Evolutionary conservation across 768 basidiomycete species (phyloP).

Genomic region (Termitomyces eurrhizus): DNA sequence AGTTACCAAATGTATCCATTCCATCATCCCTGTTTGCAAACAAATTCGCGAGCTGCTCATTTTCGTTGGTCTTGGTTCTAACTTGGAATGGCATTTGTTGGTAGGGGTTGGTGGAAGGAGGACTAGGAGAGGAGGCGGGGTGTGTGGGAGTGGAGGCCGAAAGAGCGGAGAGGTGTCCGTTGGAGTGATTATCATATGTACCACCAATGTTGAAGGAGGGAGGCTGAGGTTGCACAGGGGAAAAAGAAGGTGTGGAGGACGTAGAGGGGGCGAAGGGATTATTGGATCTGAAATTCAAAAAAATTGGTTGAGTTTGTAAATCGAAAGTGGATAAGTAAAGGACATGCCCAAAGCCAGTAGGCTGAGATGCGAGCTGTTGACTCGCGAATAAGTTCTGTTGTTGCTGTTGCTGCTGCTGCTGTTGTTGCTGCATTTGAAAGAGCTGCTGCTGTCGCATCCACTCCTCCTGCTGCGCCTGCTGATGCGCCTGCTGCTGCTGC

Average conservation of each 20-base stretch:
- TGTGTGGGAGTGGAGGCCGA: slow-evolving; percentile 32
- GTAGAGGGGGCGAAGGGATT: slow-evolving; percentile 83
- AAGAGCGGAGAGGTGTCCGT: slow-evolving; percentile 40
- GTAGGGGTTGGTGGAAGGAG: slow-evolving; percentile 21
- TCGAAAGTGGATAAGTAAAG: slow-evolving; percentile 13
- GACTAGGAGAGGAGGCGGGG: slow-evolving; percentile 14
- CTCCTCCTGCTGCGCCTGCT: slow-evolving; percentile 44
- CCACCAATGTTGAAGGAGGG: slow-evolving; percentile 68
- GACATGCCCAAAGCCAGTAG: slow-evolving; percentile 74
- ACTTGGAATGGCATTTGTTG: slow-evolving; percentile 29
- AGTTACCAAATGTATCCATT: slow-evolving; percentile 93
- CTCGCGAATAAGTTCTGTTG: slow-evolving; percentile 36
- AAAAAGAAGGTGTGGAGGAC: slow-evolving; percentile 27
- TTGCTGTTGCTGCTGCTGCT: slow-evolving; percentile 57
- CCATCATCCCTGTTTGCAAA: slow-evolving; percentile 92
- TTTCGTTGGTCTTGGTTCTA: slow-evolving; percentile 44
- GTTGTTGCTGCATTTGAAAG: slow-evolving; percentile 46
- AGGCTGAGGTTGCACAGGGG: slow-evolving; percentile 24
- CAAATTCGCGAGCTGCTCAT: slow-evolving; percentile 77
- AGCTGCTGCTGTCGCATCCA: slow-evolving; percentile 41
- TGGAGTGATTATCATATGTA: slow-evolving; percentile 56
- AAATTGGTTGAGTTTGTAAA: slow-evolving; percentile 13
- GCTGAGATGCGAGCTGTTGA: slow-evolving; percentile 37
- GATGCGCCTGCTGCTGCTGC: slow-evolving; percentile 48
- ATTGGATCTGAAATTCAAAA: slow-evolving; percentile 63